Percentiles rank a stretch among this genome's conserved stretches.
These are phyloP conservation scores for Paratinospora sagittata DNA, from an alignment of 164 flowering plant genomes.

Conservation along the genomic window DNA sequence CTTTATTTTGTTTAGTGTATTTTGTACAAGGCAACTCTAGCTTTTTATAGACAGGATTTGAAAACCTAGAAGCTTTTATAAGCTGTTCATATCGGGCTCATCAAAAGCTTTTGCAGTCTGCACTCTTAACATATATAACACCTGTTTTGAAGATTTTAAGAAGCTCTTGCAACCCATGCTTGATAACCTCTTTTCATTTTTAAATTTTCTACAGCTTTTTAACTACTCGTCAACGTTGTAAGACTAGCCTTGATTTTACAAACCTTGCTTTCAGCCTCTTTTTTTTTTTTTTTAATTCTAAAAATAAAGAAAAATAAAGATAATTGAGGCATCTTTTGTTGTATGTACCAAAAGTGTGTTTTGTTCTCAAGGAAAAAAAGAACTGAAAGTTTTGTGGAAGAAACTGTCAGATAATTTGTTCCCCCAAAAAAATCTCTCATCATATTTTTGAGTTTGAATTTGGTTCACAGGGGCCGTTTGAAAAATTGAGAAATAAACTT, in stretches of 20 bases:
- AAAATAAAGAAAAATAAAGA: neutral
- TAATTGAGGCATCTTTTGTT: neutral
- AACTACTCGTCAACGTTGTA: neutral
- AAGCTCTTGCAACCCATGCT: neutral
- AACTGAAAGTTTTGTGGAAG: slow-evolving; percentile 6
- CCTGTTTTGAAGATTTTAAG: slow-evolving; percentile 3
- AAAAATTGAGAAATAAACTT: neutral
- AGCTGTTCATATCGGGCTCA: neutral
- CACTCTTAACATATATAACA: neutral
- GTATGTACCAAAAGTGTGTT: slow-evolving; percentile 5
- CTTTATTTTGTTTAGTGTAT: neutral
- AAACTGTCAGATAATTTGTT: slow-evolving; percentile 13
- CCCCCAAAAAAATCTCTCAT: neutral
- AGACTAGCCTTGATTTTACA: neutral
- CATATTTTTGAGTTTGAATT: slow-evolving; percentile 4
- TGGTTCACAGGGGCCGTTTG: neutral
- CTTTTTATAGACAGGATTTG: neutral
- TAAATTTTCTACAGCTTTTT: neutral
- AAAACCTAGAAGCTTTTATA: neutral
- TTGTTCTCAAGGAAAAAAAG: neutral
- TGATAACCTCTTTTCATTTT: neutral
- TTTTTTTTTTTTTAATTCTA: neutral
- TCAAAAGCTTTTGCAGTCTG: slow-evolving; percentile 5
- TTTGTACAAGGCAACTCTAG: neutral
- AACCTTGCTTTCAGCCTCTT: neutral